Evolutionary conservation across 768 basidiomycete genomes (phyloP).

Genomic region (Naganishia antarctica): DNA sequence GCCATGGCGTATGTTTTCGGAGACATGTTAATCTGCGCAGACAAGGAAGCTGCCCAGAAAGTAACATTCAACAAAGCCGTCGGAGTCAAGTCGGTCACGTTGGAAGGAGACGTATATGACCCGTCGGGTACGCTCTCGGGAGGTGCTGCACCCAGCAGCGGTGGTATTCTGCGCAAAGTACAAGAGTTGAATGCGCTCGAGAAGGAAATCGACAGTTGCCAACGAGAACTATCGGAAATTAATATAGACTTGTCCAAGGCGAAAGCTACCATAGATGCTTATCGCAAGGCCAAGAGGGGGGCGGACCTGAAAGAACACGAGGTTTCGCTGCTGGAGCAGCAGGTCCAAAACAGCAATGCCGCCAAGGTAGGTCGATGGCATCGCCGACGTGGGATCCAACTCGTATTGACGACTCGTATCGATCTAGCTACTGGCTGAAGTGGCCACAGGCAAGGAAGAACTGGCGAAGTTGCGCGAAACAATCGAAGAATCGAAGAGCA

Average conservation of each 20-base stretch:
- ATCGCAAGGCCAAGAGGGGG: constrained; percentile 58
- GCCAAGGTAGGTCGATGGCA: constrained; percentile 60
- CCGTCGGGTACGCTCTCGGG: constrained; percentile 90
- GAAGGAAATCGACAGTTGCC: constrained; percentile 56
- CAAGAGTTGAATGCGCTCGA: constrained; percentile 75
- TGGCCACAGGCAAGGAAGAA: constrained; percentile 64
- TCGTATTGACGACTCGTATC: neutral
- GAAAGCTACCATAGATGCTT: constrained; percentile 48
- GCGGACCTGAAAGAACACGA: constrained; percentile 88
- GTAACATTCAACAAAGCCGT: constrained; percentile 76
- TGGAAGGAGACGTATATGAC: constrained; percentile 93
- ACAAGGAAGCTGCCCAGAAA: constrained; percentile 74
- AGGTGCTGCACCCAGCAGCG: constrained; percentile 70
- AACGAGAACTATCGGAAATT: constrained; percentile 54
- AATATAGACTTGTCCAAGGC: constrained; percentile 58
- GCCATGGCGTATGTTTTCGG: constrained; percentile 94
- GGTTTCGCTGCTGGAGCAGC: constrained; percentile 71
- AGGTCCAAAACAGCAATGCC: constrained; percentile 82
- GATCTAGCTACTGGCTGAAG: constrained; percentile 68
- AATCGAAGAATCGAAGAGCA: constrained; percentile 59
- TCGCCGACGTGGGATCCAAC: neutral
- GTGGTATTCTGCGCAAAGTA: constrained; percentile 70
- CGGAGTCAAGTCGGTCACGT: constrained; percentile 77
- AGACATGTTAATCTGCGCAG: constrained; percentile 84
- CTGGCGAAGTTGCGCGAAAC: constrained; percentile 53